These are phyloP conservation scores for Ustilago trichophora DNA, from an alignment of 1,284 basidiomycete species.

Conservation along the genomic window DNA sequence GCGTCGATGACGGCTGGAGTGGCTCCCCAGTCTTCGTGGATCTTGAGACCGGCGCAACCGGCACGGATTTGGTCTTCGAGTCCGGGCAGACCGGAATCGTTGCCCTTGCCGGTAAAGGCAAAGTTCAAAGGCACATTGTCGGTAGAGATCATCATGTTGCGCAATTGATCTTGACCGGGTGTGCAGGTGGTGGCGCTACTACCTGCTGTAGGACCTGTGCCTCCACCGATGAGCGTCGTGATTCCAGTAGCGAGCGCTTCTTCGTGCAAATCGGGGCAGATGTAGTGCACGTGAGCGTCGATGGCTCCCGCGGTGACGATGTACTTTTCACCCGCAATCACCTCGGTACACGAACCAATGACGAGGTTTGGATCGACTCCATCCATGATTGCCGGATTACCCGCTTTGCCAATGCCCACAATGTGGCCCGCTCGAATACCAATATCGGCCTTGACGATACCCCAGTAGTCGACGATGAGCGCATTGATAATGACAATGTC, in stretches of 20 bases:
- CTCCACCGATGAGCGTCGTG: slow-evolving; percentile 68
- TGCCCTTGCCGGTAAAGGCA: slow-evolving; percentile 80
- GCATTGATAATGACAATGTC: slow-evolving; percentile 96
- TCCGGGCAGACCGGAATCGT: slow-evolving; percentile 78
- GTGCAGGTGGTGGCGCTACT: slow-evolving; percentile 96
- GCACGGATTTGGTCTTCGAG: slow-evolving; percentile 85
- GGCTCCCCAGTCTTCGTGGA: slow-evolving; percentile 98
- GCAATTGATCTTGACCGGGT: slow-evolving; percentile 68
- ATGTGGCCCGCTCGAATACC: slow-evolving; percentile 88
- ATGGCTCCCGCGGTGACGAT: slow-evolving; percentile 93
- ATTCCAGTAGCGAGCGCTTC: slow-evolving; percentile 71
- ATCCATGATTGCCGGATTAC: slow-evolving; percentile 94
- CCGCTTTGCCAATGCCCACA: slow-evolving; percentile 90
- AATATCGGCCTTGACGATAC: slow-evolving; percentile 98
- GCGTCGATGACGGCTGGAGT: slow-evolving; percentile 85
- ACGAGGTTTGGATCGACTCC: slow-evolving; percentile 77
- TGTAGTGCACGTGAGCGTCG: slow-evolving; percentile 83
- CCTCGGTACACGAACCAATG: slow-evolving; percentile 67
- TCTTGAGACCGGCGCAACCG: slow-evolving; percentile 89
- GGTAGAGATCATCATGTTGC: slow-evolving; percentile 71
- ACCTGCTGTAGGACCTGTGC: slow-evolving; percentile 88
- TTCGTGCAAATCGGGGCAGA: slow-evolving; percentile 85
- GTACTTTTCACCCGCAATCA: slow-evolving; percentile 91
- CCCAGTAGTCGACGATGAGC: slow-evolving; percentile 91
- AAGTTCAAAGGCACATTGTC: slow-evolving; percentile 91